Conservation (phyloP, 106 monocot genomes). For the Narthecium ossifragum region DNA sequence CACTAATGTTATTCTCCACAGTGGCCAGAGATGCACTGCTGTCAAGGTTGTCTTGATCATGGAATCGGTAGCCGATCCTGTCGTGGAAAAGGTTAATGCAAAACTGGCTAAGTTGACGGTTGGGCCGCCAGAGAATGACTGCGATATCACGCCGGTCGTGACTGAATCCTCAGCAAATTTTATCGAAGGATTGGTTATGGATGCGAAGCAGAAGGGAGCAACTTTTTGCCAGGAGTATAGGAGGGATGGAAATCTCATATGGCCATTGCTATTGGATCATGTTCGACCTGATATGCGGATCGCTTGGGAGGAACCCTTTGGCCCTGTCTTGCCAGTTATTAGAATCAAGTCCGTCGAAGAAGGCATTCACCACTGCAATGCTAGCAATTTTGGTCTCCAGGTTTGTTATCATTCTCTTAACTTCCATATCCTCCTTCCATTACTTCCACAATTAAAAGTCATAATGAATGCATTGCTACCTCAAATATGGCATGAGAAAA, state of each 20-base stretch:
- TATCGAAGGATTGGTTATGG: constrained; percentile 91
- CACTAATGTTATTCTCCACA: no score
- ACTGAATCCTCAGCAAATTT: constrained; percentile 96
- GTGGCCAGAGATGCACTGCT: constrained; percentile 99
- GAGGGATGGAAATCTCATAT: constrained; percentile 96
- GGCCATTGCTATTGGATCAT: constrained; percentile 95
- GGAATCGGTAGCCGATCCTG: constrained; percentile 79
- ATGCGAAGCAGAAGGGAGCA: constrained; percentile 89
- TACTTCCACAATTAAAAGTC: no score
- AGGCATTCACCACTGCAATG: constrained; percentile 98
- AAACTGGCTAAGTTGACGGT: constrained; percentile 84
- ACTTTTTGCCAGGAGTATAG: constrained; percentile 92
- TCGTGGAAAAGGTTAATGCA: constrained; percentile 87
- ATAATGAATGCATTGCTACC: no score
- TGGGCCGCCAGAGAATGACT: constrained; percentile 85
- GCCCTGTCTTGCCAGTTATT: constrained; percentile 84
- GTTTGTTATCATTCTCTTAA: constrained; percentile 25
- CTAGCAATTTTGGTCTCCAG: constrained; percentile 98
- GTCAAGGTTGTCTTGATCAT: constrained; percentile 95
- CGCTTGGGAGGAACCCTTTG: constrained; percentile 99
- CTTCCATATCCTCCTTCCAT: no score
- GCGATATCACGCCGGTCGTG: constrained; percentile 92
- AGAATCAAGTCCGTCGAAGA: constrained; percentile 87
- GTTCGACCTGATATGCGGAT: constrained; percentile 97
- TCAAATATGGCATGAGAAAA: no score